These are phyloP conservation scores for Nothophaeocryptopus gaeumannii DNA, from an alignment of 2,329 filamentous ascomycete species.

Conservation along the genomic window DNA sequence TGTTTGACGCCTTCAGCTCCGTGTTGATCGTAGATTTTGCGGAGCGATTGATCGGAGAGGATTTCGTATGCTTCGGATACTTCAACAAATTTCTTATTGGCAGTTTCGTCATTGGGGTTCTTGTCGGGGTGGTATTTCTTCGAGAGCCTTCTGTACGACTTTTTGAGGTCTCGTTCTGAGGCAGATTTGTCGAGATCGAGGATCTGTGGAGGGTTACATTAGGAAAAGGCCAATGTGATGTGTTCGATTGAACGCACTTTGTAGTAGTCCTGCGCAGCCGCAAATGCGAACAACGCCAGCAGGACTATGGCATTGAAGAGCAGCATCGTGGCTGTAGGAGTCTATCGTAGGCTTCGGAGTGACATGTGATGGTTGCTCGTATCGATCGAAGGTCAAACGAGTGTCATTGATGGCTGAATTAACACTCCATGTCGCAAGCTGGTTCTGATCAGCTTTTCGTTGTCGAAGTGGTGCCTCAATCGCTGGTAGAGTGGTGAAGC, in stretches of 20 bases:
- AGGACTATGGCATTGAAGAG: conserved; percentile 44
- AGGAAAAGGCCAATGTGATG: neutral
- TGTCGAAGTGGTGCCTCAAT: too few species aligned
- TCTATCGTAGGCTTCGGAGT: conserved; percentile 7
- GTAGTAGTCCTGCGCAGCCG: conserved; percentile 69
- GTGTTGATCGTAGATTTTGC: conserved; percentile 89
- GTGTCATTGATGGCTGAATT: too few species aligned
- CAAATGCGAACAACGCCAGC: conserved; percentile 43
- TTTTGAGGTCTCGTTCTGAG: conserved; percentile 84
- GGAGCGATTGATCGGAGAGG: conserved; percentile 73
- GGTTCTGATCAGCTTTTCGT: too few species aligned
- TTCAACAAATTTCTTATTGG: conserved; percentile 87
- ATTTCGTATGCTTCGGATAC: conserved; percentile 95
- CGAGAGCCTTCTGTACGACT: conserved; percentile 84
- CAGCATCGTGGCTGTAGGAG: conserved; percentile 36
- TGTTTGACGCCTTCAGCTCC: conserved; percentile 88
- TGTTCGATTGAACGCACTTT: conserved; percentile 56
- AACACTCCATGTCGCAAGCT: too few species aligned
- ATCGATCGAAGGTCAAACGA: too few species aligned
- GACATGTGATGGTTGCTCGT: conserved; percentile 17
- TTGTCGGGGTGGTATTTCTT: conserved; percentile 98
- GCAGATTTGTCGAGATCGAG: conserved; percentile 77
- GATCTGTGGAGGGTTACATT: conserved; percentile 55
- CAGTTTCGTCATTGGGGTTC: conserved; percentile 79
- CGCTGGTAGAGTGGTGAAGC: too few species aligned